A percentile compares a stretch with the other conserved stretches of the same genome.
Conservation (phyloP, 2,329 filamentous ascomycete species). For the Sclerotinia spermophila region DNA sequence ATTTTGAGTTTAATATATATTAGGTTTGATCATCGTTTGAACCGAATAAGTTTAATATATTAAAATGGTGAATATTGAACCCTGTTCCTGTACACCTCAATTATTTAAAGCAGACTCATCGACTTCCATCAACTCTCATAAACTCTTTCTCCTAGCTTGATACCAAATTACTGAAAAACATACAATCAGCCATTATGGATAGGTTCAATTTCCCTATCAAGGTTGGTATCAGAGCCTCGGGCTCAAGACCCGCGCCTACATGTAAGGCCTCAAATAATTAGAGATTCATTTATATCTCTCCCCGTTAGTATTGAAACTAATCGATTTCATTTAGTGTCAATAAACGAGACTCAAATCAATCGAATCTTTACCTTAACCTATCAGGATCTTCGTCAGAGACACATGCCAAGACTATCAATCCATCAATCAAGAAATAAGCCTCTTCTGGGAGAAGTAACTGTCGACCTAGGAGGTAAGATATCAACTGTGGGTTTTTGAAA, state of each 20-base stretch:
- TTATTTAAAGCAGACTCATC: not conserved
- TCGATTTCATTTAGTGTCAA: too few relatives aligned
- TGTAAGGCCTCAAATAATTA: not conserved
- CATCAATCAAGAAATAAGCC: not conserved
- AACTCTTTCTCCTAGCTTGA: not conserved
- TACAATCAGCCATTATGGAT: not conserved
- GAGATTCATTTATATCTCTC: not conserved
- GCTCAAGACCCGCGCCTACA: not conserved
- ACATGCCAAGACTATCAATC: not conserved
- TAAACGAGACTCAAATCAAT: not conserved
- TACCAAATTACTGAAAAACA: not conserved
- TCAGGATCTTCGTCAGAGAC: not conserved
- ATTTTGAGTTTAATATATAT: too few relatives aligned
- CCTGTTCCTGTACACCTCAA: too few relatives aligned
- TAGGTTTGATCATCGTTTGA: too few relatives aligned
- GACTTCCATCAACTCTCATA: not conserved
- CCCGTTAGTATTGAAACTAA: not conserved
- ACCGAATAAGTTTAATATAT: too few relatives aligned
- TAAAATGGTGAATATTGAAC: too few relatives aligned
- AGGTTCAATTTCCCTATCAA: not conserved
- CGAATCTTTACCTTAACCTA: not conserved
- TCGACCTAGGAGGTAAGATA: not conserved
- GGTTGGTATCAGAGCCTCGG: not conserved
- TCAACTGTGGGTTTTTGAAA: not conserved
- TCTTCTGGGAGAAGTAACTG: not conserved